phyloP scores from a whole-genome alignment of 2,329 filamentous ascomycete genomes.

The Leptographium lundbergii region DNA sequence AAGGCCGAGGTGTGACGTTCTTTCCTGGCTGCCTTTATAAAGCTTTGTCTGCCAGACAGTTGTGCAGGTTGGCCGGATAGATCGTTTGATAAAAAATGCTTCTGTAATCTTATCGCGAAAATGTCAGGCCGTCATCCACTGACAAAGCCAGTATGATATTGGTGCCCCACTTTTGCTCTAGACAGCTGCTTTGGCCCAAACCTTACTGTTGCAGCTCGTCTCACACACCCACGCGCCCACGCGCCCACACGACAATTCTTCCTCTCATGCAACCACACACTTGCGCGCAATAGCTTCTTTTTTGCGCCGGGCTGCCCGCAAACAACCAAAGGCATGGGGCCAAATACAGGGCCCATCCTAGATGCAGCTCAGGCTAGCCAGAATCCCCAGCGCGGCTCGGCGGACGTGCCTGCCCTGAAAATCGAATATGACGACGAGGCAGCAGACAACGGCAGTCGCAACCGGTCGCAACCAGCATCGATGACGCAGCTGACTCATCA shows the following conservation, averaged over 20 bases:
- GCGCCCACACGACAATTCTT: not conserved
- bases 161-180: not conserved
- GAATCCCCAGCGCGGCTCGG: not conserved
- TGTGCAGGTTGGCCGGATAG: not conserved
- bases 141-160: not conserved
- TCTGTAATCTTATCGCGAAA: not conserved
- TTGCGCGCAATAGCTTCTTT: no score
- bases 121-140: not conserved
- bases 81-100: not conserved
- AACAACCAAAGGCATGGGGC: not conserved
- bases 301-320: no score
- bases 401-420: not conserved
- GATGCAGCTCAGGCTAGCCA: not conserved
- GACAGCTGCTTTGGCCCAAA: not conserved
- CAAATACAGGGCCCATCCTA: not conserved
- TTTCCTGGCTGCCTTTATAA: not conserved
- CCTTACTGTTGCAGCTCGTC: not conserved
- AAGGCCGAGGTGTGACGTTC: no score
- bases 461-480: not conserved
- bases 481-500: not conserved
- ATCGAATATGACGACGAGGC: slow-evolving; percentile 1
- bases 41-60: not conserved
- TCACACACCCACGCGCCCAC: not conserved
- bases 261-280: no score
- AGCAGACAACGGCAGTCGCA: not conserved